A percentile compares a stretch with the other conserved stretches of the same genome.
These are phyloP conservation scores for Endotrypanum monterogeii DNA, from an alignment of 208 protist species.

Conservation along the genomic window DNA sequence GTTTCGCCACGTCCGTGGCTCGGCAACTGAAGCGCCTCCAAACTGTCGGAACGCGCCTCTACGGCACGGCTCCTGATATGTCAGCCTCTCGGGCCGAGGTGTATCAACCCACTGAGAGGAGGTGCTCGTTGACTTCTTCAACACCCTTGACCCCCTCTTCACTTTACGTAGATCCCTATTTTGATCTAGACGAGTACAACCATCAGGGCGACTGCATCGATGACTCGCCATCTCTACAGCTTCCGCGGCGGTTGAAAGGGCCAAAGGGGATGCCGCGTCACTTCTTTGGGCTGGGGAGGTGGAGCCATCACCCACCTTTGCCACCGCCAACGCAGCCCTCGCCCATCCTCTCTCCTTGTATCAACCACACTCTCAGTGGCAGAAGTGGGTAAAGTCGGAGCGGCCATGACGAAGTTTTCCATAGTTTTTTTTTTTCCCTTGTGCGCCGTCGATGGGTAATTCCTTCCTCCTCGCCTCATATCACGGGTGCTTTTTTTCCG, in stretches of 20 bases:
- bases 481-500: neutral
- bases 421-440: too few relatives aligned
- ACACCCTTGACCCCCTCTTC: neutral
- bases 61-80: neutral
- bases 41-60: slow-evolving; percentile 11
- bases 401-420: neutral
- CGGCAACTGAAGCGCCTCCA: slow-evolving; percentile 27
- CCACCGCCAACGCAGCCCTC: neutral
- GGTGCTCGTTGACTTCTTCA: neutral
- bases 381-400: neutral
- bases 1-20: slow-evolving; percentile 21
- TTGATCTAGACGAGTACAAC: neutral
- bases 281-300: neutral
- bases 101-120: neutral
- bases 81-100: neutral
- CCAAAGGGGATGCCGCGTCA: slow-evolving; percentile 17
- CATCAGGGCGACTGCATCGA: neutral
- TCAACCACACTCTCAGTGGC: neutral
- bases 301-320: neutral
- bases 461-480: neutral
- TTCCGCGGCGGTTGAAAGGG: slow-evolving; percentile 17
- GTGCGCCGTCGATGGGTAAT: neutral
- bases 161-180: neutral
- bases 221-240: slow-evolving; percentile 14
- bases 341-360: neutral